These are phyloP conservation scores for Tinospora cordifolia DNA, from an alignment of 164 flowering plant species.

Conservation along the genomic window DNA sequence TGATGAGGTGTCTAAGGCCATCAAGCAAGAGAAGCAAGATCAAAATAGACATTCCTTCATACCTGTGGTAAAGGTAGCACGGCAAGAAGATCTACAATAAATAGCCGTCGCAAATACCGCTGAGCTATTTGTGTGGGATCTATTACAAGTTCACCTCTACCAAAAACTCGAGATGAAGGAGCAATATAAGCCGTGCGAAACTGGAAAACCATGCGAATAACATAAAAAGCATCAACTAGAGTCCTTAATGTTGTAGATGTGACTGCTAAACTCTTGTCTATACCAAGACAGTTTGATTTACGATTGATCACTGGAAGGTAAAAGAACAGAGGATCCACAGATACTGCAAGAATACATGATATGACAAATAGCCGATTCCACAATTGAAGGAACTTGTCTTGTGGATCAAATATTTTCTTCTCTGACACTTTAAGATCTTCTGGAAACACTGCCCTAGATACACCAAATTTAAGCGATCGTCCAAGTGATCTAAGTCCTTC, in stretches of 20 bases:
- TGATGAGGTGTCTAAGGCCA: neutral
- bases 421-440: slow-evolving; percentile 85
- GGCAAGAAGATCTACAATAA: slow-evolving; percentile 78
- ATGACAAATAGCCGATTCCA: slow-evolving; percentile 76
- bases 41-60: neutral
- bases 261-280: slow-evolving; percentile 8
- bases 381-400: slow-evolving; percentile 63
- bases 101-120: slow-evolving; percentile 60
- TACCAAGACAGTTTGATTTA: slow-evolving; percentile 6
- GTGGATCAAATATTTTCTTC: slow-evolving; percentile 89
- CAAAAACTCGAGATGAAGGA: slow-evolving; percentile 96
- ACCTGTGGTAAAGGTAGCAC: slow-evolving; percentile 97
- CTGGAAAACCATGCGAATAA: slow-evolving; percentile 74
- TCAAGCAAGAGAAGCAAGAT: neutral
- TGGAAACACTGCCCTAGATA: slow-evolving; percentile 53
- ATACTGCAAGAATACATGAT: slow-evolving; percentile 85
- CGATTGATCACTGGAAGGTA: slow-evolving; percentile 61
- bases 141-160: slow-evolving; percentile 95
- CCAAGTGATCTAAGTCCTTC: slow-evolving; percentile 89
- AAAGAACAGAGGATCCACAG: slow-evolving; percentile 84
- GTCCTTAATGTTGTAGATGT: slow-evolving; percentile 11
- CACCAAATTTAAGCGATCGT: slow-evolving; percentile 66
- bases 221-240: slow-evolving; percentile 10
- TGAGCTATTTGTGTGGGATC: slow-evolving; percentile 84
- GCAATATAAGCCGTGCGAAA: slow-evolving; percentile 97